Evolutionary conservation across 2,329 filamentous ascomycete species (phyloP), one percentile per base, ranked within the genome.

Genomic region (Fusarium aywerte): DNA sequence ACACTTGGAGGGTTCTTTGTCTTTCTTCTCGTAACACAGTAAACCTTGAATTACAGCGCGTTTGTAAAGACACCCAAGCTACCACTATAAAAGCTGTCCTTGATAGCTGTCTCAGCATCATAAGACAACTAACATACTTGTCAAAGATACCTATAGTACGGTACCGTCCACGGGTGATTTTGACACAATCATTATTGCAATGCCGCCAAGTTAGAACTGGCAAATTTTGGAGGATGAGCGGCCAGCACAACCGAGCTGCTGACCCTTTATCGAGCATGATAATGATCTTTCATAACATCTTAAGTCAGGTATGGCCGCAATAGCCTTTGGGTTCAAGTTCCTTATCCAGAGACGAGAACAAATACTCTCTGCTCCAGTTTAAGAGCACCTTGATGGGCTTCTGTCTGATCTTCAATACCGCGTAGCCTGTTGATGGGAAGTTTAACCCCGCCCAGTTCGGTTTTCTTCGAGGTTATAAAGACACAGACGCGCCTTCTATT

Each of bases 311-410:
- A 15, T 39, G 20, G 21, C 8, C 45, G 21, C 10, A 38, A 36
- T 23, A 18, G 4, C 31, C 7, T 43, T 29, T n/a, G 18, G n/a
- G 12, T 10, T 4, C n/a, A 9, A 11, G 27, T 25, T 48, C 13
- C 12, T 12, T 15, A 10, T 33, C 20, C n/a, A 38, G 13, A 27
- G 8, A 23, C 13, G 16, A 8, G 9, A 49, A 11, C n/a, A 27
- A 7, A 27, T 20, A 36, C 31, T 49, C 12, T 23, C 45, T 4
- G 21, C 32, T 38, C 12, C 32, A 16, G 36, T 20, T 12, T 25
- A 12, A 53, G n/a, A 23, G 33, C 43, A 68, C 65, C 61, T 33
- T 68, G 65, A 68, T 68, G 51, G 65, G 12, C 39, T 43, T 61
- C 11, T 20, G 27, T 57, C 16, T 42, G 29, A 29, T 47, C 11